A percentile compares a stretch with the other conserved stretches of the same genome.
Conservation (phyloP, 1,139 yeast species). For the Hyphopichia buzzinii region DNA sequence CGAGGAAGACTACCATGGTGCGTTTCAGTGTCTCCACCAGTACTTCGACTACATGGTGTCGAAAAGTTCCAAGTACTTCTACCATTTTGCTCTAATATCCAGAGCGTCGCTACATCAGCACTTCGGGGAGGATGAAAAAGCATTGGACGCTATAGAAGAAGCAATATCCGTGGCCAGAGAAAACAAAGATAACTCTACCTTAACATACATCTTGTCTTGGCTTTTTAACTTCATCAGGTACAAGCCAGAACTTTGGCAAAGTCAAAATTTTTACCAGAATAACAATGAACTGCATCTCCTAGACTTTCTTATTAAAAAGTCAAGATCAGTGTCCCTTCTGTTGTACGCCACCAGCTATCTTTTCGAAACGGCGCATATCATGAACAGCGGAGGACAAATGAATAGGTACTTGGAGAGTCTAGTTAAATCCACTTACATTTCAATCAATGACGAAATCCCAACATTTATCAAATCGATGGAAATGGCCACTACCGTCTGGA, state of each 20-base stretch:
- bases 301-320: slow-evolving; percentile 58
- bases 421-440: slow-evolving; percentile 51
- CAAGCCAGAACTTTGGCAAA: slow-evolving; percentile 56
- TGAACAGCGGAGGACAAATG: slow-evolving; percentile 51
- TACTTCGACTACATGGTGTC: slow-evolving; percentile 88
- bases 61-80: slow-evolving; percentile 58
- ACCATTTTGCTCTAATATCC: slow-evolving; percentile 80
- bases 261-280: slow-evolving; percentile 39
- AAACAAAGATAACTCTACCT: slow-evolving; percentile 69
- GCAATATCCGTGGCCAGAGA: slow-evolving; percentile 89
- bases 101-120: slow-evolving; percentile 76
- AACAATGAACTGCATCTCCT: slow-evolving; percentile 57
- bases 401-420: slow-evolving; percentile 49
- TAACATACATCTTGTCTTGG: slow-evolving; percentile 81
- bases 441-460: slow-evolving; percentile 39
- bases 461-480: slow-evolving; percentile 49
- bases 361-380: slow-evolving; percentile 53
- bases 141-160: slow-evolving; percentile 78
- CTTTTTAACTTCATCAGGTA: slow-evolving; percentile 66
- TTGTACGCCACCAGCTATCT: slow-evolving; percentile 60
- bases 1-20: slow-evolving; percentile 66
- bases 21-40: slow-evolving; percentile 70
- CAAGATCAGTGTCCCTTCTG: slow-evolving; percentile 50
- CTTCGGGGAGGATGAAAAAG: slow-evolving; percentile 73
- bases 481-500: slow-evolving; percentile 50